These are phyloP conservation scores for Arthrinium puccinioides DNA, from an alignment of 2,329 filamentous ascomycete genomes.

Conservation along the genomic window DNA sequence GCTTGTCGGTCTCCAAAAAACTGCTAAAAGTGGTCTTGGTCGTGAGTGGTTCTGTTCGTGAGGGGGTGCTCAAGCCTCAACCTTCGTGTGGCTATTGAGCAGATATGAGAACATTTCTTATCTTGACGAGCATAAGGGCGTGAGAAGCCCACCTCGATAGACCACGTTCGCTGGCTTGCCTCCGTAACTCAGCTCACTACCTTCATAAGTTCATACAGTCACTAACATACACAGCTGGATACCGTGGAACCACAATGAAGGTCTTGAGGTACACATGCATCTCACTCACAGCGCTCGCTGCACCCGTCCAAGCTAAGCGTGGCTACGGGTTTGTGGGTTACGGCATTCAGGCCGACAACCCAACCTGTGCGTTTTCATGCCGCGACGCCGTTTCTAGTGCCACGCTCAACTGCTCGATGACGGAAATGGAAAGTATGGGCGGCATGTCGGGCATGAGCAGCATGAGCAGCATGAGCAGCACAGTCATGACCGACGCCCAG, in stretches of 20 bases:
- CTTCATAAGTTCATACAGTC: background rate
- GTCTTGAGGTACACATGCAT: background rate
- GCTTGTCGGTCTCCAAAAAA: too few species aligned
- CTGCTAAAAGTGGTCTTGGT: too few species aligned
- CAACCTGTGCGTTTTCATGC: background rate
- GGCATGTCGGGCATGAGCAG: background rate
- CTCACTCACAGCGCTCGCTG: background rate
- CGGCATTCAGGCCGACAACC: background rate
- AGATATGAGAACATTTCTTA: too few species aligned
- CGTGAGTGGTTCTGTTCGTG: too few species aligned
- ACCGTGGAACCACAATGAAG: background rate
- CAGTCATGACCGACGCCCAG: constrained; percentile 13
- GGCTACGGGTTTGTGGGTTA: background rate
- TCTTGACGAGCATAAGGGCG: too few species aligned
- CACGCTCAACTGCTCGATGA: background rate
- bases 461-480: background rate
- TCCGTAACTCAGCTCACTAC: background rate
- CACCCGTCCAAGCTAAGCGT: background rate
- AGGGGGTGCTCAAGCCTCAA: too few species aligned
- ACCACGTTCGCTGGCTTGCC: background rate
- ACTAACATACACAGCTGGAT: background rate
- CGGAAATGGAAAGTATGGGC: background rate
- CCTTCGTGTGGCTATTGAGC: too few species aligned
- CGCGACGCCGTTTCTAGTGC: background rate
- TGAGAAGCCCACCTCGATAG: background rate